These are phyloP conservation scores for Ascoidea asiatica DNA, from an alignment of 805 yeast genomes.

Conservation along the genomic window DNA sequence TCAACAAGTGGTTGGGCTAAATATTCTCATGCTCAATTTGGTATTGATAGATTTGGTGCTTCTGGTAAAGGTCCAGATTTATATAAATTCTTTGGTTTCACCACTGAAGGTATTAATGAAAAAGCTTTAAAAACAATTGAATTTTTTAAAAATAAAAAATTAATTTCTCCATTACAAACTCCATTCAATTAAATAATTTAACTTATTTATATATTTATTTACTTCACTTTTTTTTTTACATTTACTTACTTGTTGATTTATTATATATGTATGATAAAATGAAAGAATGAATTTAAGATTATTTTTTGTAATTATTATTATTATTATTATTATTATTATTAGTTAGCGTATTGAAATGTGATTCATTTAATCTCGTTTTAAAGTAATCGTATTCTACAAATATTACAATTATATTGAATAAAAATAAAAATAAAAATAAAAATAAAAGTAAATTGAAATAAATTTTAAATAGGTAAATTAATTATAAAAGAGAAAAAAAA, in stretches of 20 bases:
- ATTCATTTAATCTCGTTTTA: too few relatives aligned
- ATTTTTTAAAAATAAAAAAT: constrained; percentile 66
- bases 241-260: too few relatives aligned
- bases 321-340: too few relatives aligned
- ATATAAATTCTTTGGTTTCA: constrained; percentile 79
- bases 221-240: neutral
- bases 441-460: too few relatives aligned
- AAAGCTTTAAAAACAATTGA: constrained; percentile 71
- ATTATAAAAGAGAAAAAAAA: too few relatives aligned
- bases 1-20: constrained; percentile 85
- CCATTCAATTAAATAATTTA: constrained; percentile 44
- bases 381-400: too few relatives aligned
- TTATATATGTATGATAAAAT: neutral
- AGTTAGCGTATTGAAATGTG: too few relatives aligned
- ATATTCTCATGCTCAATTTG: constrained; percentile 94
- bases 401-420: too few relatives aligned
- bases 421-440: too few relatives aligned
- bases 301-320: neutral
- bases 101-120: constrained; percentile 82
- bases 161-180: constrained; percentile 63
- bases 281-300: neutral
- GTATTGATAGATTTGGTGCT: constrained; percentile 92
- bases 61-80: constrained; percentile 81
- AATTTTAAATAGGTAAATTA: too few relatives aligned
- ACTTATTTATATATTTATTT: neutral